These are phyloP conservation scores for Pseudogymnoascus verrucosus DNA, from an alignment of 2,329 filamentous ascomycete genomes.

Conservation along the genomic window DNA sequence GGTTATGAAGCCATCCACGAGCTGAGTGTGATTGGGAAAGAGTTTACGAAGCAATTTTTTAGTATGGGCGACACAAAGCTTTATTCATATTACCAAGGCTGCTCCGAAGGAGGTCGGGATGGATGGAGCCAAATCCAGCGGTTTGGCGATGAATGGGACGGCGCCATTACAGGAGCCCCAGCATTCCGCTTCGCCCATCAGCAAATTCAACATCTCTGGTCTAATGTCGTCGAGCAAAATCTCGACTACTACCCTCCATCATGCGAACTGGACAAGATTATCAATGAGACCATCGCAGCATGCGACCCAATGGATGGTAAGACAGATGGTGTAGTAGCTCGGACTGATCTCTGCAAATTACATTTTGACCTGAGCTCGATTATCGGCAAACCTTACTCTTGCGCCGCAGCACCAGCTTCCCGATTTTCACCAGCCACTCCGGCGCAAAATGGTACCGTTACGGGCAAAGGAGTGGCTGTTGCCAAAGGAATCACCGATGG, in stretches of 20 bases:
- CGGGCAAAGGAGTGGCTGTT: constrained; percentile 15
- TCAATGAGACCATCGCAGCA: constrained; percentile 45
- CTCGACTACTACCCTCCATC: constrained; percentile 36
- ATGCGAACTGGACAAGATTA: constrained; percentile 41
- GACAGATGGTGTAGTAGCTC: constrained; percentile 44
- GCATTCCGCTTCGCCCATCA: constrained; percentile 39
- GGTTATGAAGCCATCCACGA: constrained; percentile 32
- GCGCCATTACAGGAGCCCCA: constrained; percentile 38
- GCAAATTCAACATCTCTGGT: constrained; percentile 35
- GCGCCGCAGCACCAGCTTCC: constrained; percentile 24
- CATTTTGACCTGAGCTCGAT: constrained; percentile 38
- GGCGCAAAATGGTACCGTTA: constrained; percentile 21
- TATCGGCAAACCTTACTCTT: constrained; percentile 40
- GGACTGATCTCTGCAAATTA: constrained; percentile 39
- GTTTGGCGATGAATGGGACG: constrained; percentile 36
- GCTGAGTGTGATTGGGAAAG: constrained; percentile 35
- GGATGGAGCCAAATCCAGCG: constrained; percentile 39
- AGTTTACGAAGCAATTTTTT: constrained; percentile 36
- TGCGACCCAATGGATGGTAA: constrained; percentile 49
- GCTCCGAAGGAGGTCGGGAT: constrained; percentile 41
- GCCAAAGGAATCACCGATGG: constrained; percentile 29
- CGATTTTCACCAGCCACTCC: neutral
- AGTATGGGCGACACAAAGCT: constrained; percentile 22
- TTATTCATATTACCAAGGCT: constrained; percentile 46
- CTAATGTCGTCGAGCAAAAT: constrained; percentile 32